Conservation (phyloP, 1,139 yeast genomes). For the Pichiaceae sp. region DNA sequence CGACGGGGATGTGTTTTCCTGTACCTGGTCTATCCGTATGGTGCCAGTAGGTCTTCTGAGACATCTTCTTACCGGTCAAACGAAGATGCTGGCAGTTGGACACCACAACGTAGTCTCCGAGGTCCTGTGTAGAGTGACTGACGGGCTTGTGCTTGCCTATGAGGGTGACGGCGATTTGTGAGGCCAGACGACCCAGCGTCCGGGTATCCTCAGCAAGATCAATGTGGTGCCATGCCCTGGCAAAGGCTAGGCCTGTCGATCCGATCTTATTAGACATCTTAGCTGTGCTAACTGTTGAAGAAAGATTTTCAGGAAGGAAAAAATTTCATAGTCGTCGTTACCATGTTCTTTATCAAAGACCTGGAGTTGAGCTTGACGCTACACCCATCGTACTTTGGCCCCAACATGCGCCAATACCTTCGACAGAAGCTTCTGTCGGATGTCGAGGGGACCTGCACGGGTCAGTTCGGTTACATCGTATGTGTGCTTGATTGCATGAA, state of each 20-base stretch:
- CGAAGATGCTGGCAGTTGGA: slow-evolving; percentile 80
- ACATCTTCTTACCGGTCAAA: slow-evolving; percentile 75
- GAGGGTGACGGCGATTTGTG: slow-evolving; percentile 76
- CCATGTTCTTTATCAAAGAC: slow-evolving; percentile 54
- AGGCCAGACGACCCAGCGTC: slow-evolving; percentile 87
- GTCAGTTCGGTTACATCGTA: slow-evolving; percentile 95
- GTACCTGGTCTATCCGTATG: slow-evolving; percentile 92
- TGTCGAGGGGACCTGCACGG: slow-evolving; percentile 98
- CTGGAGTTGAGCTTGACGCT: slow-evolving; percentile 83
- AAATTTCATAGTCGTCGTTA: not conserved
- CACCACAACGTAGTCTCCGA: slow-evolving; percentile 95
- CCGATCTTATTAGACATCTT: slow-evolving; percentile 52
- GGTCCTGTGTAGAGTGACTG: slow-evolving; percentile 56
- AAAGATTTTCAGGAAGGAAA: not conserved
- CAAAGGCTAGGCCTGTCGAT: slow-evolving; percentile 35
- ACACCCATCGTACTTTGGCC: slow-evolving; percentile 96
- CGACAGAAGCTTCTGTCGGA: slow-evolving; percentile 86
- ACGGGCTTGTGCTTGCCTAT: slow-evolving; percentile 97
- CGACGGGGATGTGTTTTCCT: slow-evolving; percentile 76
- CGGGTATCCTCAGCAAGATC: slow-evolving; percentile 80
- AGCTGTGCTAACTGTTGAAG: not conserved
- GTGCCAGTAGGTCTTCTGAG: slow-evolving; percentile 81
- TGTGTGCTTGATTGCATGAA: slow-evolving; percentile 94
- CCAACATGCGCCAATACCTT: slow-evolving; percentile 91
- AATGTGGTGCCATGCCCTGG: slow-evolving; percentile 93